phyloP scores from a whole-genome alignment of 257 asterid genomes.

The Solanum etuberosum region DNA sequence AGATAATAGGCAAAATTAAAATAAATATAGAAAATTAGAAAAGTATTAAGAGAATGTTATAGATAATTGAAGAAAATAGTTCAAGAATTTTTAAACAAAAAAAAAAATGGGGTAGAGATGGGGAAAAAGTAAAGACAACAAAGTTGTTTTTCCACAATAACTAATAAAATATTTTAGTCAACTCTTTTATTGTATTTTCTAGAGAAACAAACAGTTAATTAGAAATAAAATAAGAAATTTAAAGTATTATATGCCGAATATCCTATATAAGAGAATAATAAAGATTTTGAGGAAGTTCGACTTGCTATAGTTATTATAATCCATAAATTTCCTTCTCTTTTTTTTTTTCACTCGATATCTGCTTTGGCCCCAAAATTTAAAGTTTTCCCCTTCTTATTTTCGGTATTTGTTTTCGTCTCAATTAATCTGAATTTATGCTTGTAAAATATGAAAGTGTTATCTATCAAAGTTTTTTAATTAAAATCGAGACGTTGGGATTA shows the following conservation, averaged over 20 bases:
- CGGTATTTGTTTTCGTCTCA: not conserved
- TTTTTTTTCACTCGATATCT: not conserved
- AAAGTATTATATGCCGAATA: not conserved
- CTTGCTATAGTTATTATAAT: not conserved
- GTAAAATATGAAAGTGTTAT: too few relatives aligned
- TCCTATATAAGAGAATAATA: not conserved
- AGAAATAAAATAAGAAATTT: not conserved
- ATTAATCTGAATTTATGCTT: too few relatives aligned
- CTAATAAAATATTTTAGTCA: not conserved
- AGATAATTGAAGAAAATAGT: not conserved
- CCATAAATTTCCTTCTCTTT: not conserved
- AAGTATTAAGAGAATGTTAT: not conserved
- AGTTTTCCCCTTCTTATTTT: not conserved
- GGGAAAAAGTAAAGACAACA: not conserved
- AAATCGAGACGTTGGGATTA: fast-evolving
- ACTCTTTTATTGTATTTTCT: not conserved
- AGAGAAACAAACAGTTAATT: not conserved
- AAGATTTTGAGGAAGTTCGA: not conserved
- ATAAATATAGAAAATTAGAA: not conserved
- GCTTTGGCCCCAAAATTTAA: not conserved
- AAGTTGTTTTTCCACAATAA: not conserved
- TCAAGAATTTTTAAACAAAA: not conserved
- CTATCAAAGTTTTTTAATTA: too few relatives aligned
- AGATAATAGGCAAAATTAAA: not conserved
- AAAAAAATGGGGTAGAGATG: not conserved